Evolutionary conservation across 805 yeast genomes (phyloP).

Genomic region (Starmerella stellata): DNA sequence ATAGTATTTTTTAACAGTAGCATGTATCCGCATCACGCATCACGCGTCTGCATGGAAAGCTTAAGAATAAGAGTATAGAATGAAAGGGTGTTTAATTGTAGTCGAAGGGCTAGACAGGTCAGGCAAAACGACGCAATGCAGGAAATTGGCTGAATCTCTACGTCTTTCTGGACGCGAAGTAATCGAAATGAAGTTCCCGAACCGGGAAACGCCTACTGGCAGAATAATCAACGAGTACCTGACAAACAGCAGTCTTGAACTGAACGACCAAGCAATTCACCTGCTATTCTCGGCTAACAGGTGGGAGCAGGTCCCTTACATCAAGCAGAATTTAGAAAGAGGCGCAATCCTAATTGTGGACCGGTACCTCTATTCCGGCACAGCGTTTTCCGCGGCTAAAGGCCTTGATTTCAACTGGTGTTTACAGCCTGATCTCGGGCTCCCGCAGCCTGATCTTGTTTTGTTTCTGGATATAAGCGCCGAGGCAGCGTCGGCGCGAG

Average conservation of each 20-base stretch:
- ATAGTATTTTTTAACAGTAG: neutral
- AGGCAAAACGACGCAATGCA: conserved; percentile 79
- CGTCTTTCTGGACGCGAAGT: conserved; percentile 22
- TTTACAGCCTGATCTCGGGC: conserved; percentile 57
- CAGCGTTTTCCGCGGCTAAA: conserved; percentile 82
- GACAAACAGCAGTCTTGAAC: conserved; percentile 25
- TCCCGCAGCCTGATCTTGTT: conserved; percentile 73
- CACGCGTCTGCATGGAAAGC: neutral
- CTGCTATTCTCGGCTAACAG: conserved; percentile 79
- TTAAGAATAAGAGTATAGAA: neutral
- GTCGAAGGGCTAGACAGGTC: conserved; percentile 90
- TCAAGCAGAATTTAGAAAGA: conserved; percentile 28
- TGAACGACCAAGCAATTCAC: conserved; percentile 71
- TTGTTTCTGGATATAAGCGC: conserved; percentile 51
- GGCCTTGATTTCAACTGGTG: conserved; percentile 64
- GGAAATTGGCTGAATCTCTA: conserved; percentile 24
- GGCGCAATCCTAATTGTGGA: conserved; percentile 59
- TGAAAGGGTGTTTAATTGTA: conserved; percentile 56
- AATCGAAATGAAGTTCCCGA: conserved; percentile 63
- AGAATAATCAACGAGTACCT: conserved; percentile 56
- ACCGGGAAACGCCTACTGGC: conserved; percentile 70
- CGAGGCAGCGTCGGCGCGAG: conserved; percentile 31
- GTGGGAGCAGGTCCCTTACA: conserved; percentile 56
- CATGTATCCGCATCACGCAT: neutral
- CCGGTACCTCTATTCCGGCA: conserved; percentile 80